Conservation (phyloP, 805 yeast species). For the Saccharomyces jurei region DNA sequence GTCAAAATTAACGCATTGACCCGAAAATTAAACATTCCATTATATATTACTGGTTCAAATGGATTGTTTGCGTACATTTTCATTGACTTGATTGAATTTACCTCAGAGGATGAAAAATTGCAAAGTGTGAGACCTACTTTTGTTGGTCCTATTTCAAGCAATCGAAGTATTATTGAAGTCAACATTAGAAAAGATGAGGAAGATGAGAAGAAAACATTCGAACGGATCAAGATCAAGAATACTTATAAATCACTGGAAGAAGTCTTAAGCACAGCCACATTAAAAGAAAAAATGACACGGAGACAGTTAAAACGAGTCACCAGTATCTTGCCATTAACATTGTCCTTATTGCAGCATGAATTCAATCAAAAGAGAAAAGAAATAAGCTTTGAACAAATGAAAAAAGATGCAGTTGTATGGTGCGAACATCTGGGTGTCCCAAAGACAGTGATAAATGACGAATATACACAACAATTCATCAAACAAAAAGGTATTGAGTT, state of each 20-base stretch:
- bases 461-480: constrained; percentile 34
- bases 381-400: constrained; percentile 26
- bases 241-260: constrained; percentile 33
- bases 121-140: constrained; percentile 42
- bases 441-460: constrained; percentile 34
- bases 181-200: constrained; percentile 28
- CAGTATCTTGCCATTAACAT: constrained; percentile 41
- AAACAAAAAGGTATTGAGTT: constrained; percentile 54
- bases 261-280: constrained; percentile 30
- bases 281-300: constrained; percentile 29
- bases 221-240: constrained; percentile 34
- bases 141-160: constrained; percentile 40
- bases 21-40: constrained; percentile 50
- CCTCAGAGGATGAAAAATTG: constrained; percentile 44
- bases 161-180: constrained; percentile 38
- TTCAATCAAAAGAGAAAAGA: constrained; percentile 11
- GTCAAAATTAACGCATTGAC: constrained; percentile 45
- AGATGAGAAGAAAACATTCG: constrained; percentile 32
- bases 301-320: constrained; percentile 27
- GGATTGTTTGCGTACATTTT: constrained; percentile 82
- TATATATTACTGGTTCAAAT: constrained; percentile 59
- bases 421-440: constrained; percentile 41
- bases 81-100: constrained; percentile 65
- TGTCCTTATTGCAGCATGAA: constrained; percentile 47
- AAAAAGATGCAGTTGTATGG: constrained; percentile 22